Percentiles rank a stretch among this genome's conserved stretches.
These are phyloP conservation scores for Botryosphaeria dothidea DNA, from an alignment of 2,329 filamentous ascomycete genomes.

Conservation along the genomic window DNA sequence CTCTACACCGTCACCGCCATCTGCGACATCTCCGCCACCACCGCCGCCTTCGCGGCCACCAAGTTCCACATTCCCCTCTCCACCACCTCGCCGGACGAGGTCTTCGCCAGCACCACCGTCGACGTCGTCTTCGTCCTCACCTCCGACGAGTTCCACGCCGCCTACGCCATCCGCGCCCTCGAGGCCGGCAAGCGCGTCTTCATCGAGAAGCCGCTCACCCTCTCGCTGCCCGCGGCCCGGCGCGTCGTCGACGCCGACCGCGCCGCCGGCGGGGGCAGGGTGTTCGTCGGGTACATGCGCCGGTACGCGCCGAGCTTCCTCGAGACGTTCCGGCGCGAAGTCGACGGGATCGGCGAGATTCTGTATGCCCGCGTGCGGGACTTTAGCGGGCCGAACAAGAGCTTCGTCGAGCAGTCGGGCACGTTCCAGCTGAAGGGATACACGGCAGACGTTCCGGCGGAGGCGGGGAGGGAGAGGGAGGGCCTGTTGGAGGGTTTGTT, in stretches of 20 bases:
- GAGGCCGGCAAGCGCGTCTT: constrained; percentile 57
- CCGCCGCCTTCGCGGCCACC: constrained; percentile 41
- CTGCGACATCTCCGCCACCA: constrained; percentile 53
- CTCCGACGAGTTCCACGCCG: constrained; percentile 57
- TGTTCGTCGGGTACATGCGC: constrained; percentile 64
- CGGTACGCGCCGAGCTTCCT: constrained; percentile 60
- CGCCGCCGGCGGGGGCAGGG: constrained; percentile 39
- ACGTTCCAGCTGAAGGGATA: constrained; percentile 47
- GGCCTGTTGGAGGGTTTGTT: constrained; percentile 30
- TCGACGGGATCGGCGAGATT: constrained; percentile 54
- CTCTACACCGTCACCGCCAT: constrained; percentile 51
- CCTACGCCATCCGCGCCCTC: constrained; percentile 54
- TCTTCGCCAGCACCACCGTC: constrained; percentile 46
- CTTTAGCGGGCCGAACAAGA: constrained; percentile 56
- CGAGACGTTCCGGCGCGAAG: constrained; percentile 54
- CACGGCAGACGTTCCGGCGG: constrained; percentile 39
- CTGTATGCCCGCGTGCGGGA: constrained; percentile 57
- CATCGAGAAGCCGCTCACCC: constrained; percentile 60
- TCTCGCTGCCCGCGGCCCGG: constrained; percentile 50
- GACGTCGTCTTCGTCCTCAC: constrained; percentile 58
- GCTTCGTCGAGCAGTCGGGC: constrained; percentile 51
- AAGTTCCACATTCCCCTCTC: constrained; percentile 35
- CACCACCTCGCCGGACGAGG: constrained; percentile 43
- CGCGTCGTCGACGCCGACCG: constrained; percentile 54
- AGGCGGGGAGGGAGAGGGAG: constrained; percentile 26